Evolutionary conservation across 2,329 filamentous ascomycete genomes (phyloP).

Genomic region (Diaporthe sp.): DNA sequence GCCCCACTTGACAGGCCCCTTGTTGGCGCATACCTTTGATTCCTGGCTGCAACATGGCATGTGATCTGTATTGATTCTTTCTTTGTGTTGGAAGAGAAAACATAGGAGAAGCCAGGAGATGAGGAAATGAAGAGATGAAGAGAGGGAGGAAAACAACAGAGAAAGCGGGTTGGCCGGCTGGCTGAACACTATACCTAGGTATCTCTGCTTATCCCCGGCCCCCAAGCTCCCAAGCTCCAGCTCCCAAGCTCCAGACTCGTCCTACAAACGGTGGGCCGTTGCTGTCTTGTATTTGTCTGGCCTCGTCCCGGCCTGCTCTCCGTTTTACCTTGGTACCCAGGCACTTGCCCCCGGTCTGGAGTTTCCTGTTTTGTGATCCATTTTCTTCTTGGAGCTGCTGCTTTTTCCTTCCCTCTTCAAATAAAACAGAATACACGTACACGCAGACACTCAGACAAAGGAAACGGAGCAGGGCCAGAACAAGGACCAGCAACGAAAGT

Average conservation of each 20-base stretch:
- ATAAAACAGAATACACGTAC: not conserved
- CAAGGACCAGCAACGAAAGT: constrained; percentile 11
- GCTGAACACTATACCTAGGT: not conserved
- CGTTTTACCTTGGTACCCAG: not conserved
- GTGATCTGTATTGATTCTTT: not conserved
- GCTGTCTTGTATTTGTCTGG: not conserved
- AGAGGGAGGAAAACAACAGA: not conserved
- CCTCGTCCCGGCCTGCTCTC: not conserved
- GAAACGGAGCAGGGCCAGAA: not conserved
- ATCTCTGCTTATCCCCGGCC: not conserved
- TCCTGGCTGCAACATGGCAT: not conserved
- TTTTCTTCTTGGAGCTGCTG: not conserved
- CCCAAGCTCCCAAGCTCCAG: not conserved
- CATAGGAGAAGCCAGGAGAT: not conserved
- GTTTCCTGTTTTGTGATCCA: not conserved
- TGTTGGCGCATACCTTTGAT: not conserved
- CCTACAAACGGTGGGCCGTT: not conserved
- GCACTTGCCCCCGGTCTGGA: not conserved
- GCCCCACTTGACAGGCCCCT: not conserved
- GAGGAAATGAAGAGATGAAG: not conserved
- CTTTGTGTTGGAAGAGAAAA: not conserved
- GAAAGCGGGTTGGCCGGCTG: not conserved
- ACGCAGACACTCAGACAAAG: not conserved
- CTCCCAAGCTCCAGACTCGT: not conserved
- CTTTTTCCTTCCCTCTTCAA: not conserved